Conservation (phyloP, 306 rosid genomes). For the Rosa chinensis region DNA sequence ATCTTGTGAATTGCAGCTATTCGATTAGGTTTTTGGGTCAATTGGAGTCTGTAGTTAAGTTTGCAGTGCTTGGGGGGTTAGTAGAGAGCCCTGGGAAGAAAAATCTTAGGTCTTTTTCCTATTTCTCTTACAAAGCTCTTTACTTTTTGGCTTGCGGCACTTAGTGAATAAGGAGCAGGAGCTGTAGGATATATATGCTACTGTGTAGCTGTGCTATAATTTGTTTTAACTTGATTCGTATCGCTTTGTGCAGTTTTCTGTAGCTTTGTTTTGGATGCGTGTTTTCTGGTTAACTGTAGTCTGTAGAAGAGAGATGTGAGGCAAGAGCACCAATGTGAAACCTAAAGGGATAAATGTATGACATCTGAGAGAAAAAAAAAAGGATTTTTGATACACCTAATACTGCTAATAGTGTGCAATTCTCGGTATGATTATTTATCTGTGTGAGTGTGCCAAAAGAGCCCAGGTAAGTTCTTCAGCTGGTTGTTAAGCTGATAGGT, state of each 20-base stretch:
- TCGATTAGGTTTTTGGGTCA: slow-evolving; percentile 3
- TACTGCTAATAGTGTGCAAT: neutral
- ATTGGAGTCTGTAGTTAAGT: neutral
- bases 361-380: neutral
- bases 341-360: neutral
- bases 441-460: neutral
- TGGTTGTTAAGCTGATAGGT: neutral
- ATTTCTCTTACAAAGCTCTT: neutral
- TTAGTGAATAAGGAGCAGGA: neutral
- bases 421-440: neutral
- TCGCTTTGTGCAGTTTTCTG: neutral
- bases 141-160: neutral
- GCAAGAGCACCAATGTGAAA: neutral
- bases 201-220: neutral
- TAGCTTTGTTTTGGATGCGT: neutral
- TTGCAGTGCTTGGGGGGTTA: neutral
- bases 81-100: neutral
- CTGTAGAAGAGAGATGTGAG: neutral
- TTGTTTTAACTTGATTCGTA: neutral
- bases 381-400: neutral
- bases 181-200: too few relatives aligned
- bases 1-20: neutral
- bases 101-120: neutral
- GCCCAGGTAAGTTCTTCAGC: neutral
- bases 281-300: neutral